phyloP scores from a whole-genome alignment of 306 rosid species.

The Betula pendula region DNA sequence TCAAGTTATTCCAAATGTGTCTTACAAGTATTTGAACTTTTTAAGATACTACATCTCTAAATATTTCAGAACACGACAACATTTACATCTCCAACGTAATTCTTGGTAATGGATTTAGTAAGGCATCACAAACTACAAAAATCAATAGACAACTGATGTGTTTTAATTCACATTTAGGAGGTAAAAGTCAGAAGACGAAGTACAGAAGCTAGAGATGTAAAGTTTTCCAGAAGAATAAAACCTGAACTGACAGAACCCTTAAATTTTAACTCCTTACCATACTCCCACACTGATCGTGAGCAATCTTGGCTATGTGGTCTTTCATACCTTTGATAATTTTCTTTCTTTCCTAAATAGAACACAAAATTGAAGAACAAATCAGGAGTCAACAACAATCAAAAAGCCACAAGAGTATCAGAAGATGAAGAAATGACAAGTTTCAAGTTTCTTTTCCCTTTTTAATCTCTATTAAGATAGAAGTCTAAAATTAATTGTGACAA shows the following conservation, averaged over 20 bases:
- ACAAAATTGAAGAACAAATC: slow-evolving; percentile 18
- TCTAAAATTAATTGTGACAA: neutral
- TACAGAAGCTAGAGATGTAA: neutral
- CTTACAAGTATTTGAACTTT: neutral
- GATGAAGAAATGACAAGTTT: neutral
- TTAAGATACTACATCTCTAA: neutral
- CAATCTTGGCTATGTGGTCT: slow-evolving; percentile 59
- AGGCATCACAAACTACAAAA: neutral
- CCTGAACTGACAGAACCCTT: neutral
- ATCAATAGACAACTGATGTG: neutral
- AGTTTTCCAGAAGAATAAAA: neutral
- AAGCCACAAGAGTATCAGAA: neutral
- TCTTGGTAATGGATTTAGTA: neutral
- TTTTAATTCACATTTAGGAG: neutral
- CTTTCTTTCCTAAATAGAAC: slow-evolving; percentile 80
- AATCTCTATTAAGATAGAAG: neutral
- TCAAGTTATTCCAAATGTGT: neutral
- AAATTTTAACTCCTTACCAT: slow-evolving; percentile 55
- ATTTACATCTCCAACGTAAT: neutral
- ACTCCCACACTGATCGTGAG: slow-evolving; percentile 76
- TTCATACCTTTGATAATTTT: slow-evolving; percentile 94
- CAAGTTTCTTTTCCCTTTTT: neutral
- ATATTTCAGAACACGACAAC: neutral
- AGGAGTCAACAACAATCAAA: slow-evolving; percentile 23
- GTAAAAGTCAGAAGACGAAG: neutral